Conservation (phyloP, 148 eudicot species). For the Vaccinium darrowii region DNA sequence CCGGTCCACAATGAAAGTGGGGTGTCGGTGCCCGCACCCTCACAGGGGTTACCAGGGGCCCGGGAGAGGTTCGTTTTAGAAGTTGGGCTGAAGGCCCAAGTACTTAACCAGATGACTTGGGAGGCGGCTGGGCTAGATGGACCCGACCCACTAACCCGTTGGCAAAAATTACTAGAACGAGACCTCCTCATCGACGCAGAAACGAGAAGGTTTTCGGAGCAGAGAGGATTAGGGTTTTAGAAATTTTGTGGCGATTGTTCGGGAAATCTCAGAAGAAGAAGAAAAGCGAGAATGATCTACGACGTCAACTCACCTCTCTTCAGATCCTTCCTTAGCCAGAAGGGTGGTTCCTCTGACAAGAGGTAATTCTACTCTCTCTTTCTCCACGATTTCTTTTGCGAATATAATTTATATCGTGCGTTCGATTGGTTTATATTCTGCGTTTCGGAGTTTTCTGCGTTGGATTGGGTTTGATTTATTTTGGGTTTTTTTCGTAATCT, state of each 20-base stretch:
- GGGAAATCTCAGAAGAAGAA: neutral
- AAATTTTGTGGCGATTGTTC: neutral
- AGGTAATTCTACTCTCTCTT: constrained; percentile 27
- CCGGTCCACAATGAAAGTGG: neutral
- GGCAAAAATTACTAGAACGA: neutral
- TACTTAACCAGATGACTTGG: neutral
- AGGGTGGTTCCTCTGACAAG: constrained; percentile 65
- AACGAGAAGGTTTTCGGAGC: neutral
- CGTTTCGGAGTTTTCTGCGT: neutral
- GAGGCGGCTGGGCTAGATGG: neutral
- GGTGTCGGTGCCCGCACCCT: neutral
- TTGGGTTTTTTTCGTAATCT: too few species aligned
- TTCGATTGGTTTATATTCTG: neutral
- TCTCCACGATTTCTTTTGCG: neutral
- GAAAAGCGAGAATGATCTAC: constrained; percentile 43
- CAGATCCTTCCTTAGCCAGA: constrained; percentile 67
- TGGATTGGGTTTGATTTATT: neutral
- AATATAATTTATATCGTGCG: neutral
- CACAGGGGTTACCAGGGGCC: neutral
- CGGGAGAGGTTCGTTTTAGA: too few species aligned
- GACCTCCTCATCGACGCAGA: too few species aligned
- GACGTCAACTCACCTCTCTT: constrained; percentile 65
- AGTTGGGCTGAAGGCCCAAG: neutral
- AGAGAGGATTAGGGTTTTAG: neutral
- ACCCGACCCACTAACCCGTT: neutral